Conservation (phyloP, 208 protist species). For the Crithidia acanthocephali region DNA sequence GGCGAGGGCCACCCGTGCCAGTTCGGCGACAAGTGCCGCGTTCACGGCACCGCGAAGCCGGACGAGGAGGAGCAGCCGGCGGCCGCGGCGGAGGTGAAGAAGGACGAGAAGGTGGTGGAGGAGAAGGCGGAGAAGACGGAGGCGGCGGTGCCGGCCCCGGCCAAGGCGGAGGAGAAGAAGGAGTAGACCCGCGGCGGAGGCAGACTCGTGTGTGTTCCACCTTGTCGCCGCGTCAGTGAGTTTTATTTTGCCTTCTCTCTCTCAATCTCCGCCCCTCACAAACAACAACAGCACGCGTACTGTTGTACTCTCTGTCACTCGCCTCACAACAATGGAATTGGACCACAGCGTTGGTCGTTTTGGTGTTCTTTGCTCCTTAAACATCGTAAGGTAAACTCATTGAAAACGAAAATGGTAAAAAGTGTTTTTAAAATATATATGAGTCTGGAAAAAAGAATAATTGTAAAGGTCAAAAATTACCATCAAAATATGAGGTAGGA, state of each 20-base stretch:
- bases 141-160: not conserved
- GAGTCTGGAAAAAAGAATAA: not conserved
- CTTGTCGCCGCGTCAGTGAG: slow-evolving; percentile 19
- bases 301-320: slow-evolving; percentile 13
- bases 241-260: slow-evolving; percentile 2
- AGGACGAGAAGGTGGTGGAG: slow-evolving; percentile 8
- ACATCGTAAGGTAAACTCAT: slow-evolving; percentile 8
- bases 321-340: slow-evolving; percentile 3
- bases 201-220: slow-evolving; percentile 12
- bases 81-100: not conserved
- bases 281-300: not conserved
- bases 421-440: not conserved
- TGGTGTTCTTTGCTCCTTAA: slow-evolving; percentile 16
- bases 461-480: not conserved
- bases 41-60: slow-evolving; percentile 36
- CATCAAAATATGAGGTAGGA: not conserved
- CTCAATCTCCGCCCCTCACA: not conserved
- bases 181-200: slow-evolving; percentile 16
- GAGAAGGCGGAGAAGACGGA: slow-evolving; percentile 12
- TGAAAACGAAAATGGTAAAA: slow-evolving; percentile 14
- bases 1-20: slow-evolving; percentile 59
- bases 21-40: slow-evolving; percentile 74
- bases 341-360: slow-evolving; percentile 7
- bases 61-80: slow-evolving; percentile 16
- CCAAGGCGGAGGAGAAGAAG: slow-evolving; percentile 12